Base-by-base conservation (phyloP, 805 yeast genomes). In the Metschnikowia baotianmanensis region DNA sequence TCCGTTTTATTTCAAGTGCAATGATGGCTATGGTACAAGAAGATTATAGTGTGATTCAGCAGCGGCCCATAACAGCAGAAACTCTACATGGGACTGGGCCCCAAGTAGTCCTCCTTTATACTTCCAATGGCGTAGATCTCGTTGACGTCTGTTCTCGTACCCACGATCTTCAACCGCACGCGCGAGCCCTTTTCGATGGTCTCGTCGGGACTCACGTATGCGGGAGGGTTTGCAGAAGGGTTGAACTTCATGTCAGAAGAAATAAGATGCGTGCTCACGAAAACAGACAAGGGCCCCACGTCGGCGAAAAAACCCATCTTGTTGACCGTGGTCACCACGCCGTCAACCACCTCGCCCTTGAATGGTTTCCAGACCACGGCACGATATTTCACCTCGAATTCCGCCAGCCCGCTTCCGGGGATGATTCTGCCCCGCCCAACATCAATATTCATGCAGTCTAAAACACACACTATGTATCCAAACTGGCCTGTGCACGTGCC, bases 401-500 rank as follows among this genome's bases (percentile, higher is more conserved):
- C 97, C 0, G 99, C 98, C 56, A 89, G 82, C 2, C 99, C 99
- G 43, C 83, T 81, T 18, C 90, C 83, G 3, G 98, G 96, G 31
- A 93, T 76, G 48, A 93, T 86, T 53, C 86, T 74, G 15, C 99
- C 99, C 53, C 88, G 83, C 34, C 96, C 99, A 25, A 93, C 95
- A 58, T 93, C 97, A 43, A 93, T 88, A 51, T 83, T 78, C 84
- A 87, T 88, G 51, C 95, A 87, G 59, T 93, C 98, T 59, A 93
- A 73, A 31, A 93, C 99, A 66, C 97, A 91, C 43, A 93, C 83
- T 51, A 93, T 93, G 63, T 93, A 93, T 11, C 99, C 99, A 70
- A 93, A 93, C 64, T 93, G 96, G 55, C 99, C 99, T 0, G 98
- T 90, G 67, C 98, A 93, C 1, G 98, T 89, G 19, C 99, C 99